Evolutionary conservation across 2,329 filamentous ascomycete genomes (phyloP).

Genomic region (Colletotrichum eleusines): DNA sequence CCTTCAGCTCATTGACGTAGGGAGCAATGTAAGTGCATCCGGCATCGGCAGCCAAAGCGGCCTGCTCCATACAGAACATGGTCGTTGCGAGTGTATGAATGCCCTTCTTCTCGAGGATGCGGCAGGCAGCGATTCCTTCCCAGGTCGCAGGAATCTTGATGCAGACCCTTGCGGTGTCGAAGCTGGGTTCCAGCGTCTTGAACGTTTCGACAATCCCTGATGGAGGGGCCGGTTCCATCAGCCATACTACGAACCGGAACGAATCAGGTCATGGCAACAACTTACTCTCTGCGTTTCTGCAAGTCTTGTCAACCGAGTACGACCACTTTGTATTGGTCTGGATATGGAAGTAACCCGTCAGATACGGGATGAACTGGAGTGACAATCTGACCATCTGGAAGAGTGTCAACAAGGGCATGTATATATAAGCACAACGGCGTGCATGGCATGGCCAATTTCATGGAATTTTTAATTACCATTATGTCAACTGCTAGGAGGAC

Average conservation of each 20-base stretch:
- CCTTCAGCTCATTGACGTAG: slow-evolving; percentile 74
- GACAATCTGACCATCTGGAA: slow-evolving; percentile 68
- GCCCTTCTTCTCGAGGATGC: slow-evolving; percentile 62
- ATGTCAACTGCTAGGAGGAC: slow-evolving; percentile 68
- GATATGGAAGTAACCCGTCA: slow-evolving; percentile 67
- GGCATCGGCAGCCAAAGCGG: slow-evolving; percentile 67
- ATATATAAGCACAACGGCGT: too few species aligned
- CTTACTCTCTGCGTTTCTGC: slow-evolving; percentile 64
- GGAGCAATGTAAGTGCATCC: slow-evolving; percentile 73
- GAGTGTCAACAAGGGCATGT: neutral
- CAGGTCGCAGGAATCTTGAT: slow-evolving; percentile 75
- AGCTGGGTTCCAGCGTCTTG: slow-evolving; percentile 55
- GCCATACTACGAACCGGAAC: neutral
- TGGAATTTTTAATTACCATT: slow-evolving; percentile 53
- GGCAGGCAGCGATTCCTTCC: slow-evolving; percentile 72
- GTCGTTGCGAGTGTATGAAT: slow-evolving; percentile 73
- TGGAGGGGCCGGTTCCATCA: neutral
- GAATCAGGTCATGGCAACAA: neutral
- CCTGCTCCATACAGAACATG: slow-evolving; percentile 72
- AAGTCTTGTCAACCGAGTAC: slow-evolving; percentile 61
- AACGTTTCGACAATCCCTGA: slow-evolving; percentile 65
- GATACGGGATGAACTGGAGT: slow-evolving; percentile 60
- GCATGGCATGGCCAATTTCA: neutral
- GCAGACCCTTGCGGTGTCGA: slow-evolving; percentile 64
- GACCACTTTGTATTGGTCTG: slow-evolving; percentile 70